Conservation (phyloP, 352 stramenopile genomes). For the Pythium aristosporum region DNA sequence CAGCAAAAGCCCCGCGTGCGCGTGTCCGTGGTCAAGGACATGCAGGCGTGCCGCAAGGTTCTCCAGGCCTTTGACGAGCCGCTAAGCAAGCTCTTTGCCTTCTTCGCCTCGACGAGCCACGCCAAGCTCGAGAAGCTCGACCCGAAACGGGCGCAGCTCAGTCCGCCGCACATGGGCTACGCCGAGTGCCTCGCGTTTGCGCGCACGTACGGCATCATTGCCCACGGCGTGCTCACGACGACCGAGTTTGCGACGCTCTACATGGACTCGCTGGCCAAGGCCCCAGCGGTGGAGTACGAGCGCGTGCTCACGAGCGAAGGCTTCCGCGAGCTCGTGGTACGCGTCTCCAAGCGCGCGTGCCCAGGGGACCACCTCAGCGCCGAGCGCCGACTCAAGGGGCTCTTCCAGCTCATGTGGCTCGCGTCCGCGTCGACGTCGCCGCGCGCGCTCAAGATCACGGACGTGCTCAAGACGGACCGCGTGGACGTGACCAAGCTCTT, state of each 20-base stretch:
- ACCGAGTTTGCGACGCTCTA: conserved; percentile 77
- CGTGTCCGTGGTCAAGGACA: conserved; percentile 42
- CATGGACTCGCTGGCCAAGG: conserved; percentile 70
- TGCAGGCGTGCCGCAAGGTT: conserved; percentile 70
- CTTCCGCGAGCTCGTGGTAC: conserved; percentile 71
- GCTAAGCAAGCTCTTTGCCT: conserved; percentile 61
- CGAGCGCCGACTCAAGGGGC: conserved; percentile 64
- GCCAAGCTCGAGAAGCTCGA: conserved; percentile 70
- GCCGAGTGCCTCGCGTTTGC: conserved; percentile 63
- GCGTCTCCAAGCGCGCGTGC: conserved; percentile 50
- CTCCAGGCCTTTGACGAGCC: conserved; percentile 62
- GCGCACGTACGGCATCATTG: conserved; percentile 75
- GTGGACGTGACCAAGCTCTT: conserved; percentile 64
- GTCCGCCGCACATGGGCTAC: conserved; percentile 65
- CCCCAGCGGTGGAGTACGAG: conserved; percentile 48
- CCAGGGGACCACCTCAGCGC: conserved; percentile 31
- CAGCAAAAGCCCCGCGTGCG: conserved; percentile 58
- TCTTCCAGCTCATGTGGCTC: conserved; percentile 87
- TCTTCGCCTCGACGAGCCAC: conserved; percentile 49
- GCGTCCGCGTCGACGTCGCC: conserved; percentile 52
- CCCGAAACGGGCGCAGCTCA: conserved; percentile 42
- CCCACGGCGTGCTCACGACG: conserved; percentile 68
- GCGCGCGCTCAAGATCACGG: conserved; percentile 57
- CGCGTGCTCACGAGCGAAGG: conserved; percentile 58
- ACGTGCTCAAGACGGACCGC: conserved; percentile 72